Evolutionary conservation across 148 eudicot species (phyloP).

Genomic region (Rhododendron henanense): DNA sequence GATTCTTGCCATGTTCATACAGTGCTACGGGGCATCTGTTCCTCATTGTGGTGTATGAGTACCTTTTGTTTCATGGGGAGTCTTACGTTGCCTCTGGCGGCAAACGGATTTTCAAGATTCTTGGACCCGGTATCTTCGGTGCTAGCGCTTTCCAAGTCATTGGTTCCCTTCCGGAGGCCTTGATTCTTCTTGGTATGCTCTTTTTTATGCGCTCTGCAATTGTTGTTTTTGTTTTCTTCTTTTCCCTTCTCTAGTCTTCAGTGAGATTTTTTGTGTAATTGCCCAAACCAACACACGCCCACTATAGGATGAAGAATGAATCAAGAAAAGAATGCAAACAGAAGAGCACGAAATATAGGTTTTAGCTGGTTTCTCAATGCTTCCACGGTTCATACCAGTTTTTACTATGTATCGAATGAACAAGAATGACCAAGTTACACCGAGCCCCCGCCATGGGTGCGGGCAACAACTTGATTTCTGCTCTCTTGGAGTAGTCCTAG

Average conservation of each 20-base stretch:
- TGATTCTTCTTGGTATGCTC: constrained; percentile 75
- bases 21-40: constrained; percentile 26
- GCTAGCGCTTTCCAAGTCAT: constrained; percentile 74
- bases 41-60: constrained; percentile 34
- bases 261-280: neutral
- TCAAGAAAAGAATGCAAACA: neutral
- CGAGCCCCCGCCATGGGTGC: neutral
- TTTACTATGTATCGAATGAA: too few species aligned
- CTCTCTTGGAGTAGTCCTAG: neutral
- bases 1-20: constrained; percentile 34
- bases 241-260: neutral
- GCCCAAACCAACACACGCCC: neutral
- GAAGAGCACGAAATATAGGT: neutral
- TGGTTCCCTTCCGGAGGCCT: constrained; percentile 91
- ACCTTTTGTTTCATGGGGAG: constrained; percentile 28
- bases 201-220: neutral
- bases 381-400: neutral
- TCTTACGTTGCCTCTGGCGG: constrained; percentile 35
- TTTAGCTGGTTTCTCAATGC: neutral
- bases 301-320: neutral
- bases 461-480: neutral
- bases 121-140: constrained; percentile 89
- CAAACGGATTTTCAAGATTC: constrained; percentile 73
- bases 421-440: neutral
- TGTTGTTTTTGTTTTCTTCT: neutral